Evolutionary conservation across 2,329 filamentous ascomycete genomes (phyloP).

Genomic region (Fusarium brachygibbosum): DNA sequence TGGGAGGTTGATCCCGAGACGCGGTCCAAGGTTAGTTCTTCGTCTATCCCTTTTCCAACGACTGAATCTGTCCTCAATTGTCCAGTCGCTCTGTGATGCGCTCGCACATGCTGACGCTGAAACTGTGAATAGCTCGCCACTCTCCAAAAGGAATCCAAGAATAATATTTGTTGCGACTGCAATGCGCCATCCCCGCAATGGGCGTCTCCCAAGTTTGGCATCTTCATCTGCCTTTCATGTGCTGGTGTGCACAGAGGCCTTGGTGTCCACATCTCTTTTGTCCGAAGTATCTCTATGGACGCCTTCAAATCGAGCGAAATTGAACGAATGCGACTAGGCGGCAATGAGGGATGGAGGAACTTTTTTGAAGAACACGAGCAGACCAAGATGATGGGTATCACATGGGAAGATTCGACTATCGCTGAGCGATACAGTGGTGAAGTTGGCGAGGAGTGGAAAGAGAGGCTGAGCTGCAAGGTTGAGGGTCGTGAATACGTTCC

Average conservation of each 20-base stretch:
- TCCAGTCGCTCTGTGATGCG: slow-evolving; percentile 4
- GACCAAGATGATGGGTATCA: slow-evolving; percentile 74
- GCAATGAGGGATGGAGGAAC: slow-evolving; percentile 86
- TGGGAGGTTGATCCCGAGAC: slow-evolving; percentile 99
- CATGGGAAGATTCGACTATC: slow-evolving; percentile 90
- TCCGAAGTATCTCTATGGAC: slow-evolving; percentile 98
- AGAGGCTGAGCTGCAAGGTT: slow-evolving; percentile 86
- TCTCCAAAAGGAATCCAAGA: slow-evolving; percentile 90
- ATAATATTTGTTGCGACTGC: slow-evolving; percentile 95
- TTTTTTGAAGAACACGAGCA: slow-evolving; percentile 85
- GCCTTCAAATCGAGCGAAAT: slow-evolving; percentile 95
- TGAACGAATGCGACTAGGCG: slow-evolving; percentile 91
- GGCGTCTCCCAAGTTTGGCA: slow-evolving; percentile 96
- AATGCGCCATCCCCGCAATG: slow-evolving; percentile 96
- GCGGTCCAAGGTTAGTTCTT: slow-evolving; percentile 81
- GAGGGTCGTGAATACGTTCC: slow-evolving; percentile 90
- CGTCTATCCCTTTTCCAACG: slow-evolving; percentile 20
- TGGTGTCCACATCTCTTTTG: slow-evolving; percentile 98
- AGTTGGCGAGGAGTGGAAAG: slow-evolving; percentile 95
- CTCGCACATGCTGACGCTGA: slow-evolving; percentile 31
- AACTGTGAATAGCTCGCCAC: slow-evolving; percentile 76
- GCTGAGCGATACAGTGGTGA: slow-evolving; percentile 91
- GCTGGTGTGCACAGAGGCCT: slow-evolving; percentile 94
- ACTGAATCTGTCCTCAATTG: slow-evolving; percentile 9
- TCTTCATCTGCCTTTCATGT: slow-evolving; percentile 98